phyloP scores from a whole-genome alignment of 2,329 filamentous ascomycete species.

The Cladophialophora immunda region DNA sequence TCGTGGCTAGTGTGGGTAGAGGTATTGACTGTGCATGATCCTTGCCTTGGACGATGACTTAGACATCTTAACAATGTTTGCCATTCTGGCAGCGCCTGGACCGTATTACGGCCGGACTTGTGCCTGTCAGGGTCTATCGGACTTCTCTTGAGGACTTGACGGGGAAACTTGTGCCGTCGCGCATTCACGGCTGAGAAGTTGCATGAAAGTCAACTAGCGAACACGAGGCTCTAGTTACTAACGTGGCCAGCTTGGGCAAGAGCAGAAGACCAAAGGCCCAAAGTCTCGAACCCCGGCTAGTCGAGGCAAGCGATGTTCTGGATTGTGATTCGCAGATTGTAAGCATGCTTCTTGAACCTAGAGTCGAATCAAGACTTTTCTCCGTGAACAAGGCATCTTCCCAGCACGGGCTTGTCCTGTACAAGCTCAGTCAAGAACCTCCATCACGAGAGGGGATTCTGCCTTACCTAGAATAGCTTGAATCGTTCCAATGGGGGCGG shows the following conservation, averaged over 20 bases:
- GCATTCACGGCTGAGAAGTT: not conserved
- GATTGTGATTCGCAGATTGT: not conserved
- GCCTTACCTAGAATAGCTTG: not conserved
- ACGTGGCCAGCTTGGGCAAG: not conserved
- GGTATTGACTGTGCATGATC: not conserved
- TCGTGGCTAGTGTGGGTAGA: not conserved
- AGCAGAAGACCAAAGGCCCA: not conserved
- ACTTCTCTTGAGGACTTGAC: not conserved
- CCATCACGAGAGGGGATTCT: not conserved
- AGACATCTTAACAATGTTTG: not conserved
- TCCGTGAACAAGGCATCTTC: not conserved
- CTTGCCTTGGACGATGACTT: not conserved
- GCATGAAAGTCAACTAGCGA: conserved; percentile 1
- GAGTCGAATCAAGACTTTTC: not conserved
- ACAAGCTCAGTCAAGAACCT: not conserved
- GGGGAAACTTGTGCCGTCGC: not conserved
- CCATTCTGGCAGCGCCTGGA: not conserved
- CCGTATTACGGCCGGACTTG: not conserved
- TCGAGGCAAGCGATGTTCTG: not conserved
- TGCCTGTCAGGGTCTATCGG: not conserved
- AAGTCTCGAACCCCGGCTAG: not conserved
- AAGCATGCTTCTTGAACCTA: not conserved
- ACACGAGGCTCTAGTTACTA: not conserved
- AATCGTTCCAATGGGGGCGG: not conserved
- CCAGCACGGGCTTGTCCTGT: not conserved